phyloP scores from a whole-genome alignment of 768 basidiomycete genomes.

The Boletus pseudo-olivaceus region DNA sequence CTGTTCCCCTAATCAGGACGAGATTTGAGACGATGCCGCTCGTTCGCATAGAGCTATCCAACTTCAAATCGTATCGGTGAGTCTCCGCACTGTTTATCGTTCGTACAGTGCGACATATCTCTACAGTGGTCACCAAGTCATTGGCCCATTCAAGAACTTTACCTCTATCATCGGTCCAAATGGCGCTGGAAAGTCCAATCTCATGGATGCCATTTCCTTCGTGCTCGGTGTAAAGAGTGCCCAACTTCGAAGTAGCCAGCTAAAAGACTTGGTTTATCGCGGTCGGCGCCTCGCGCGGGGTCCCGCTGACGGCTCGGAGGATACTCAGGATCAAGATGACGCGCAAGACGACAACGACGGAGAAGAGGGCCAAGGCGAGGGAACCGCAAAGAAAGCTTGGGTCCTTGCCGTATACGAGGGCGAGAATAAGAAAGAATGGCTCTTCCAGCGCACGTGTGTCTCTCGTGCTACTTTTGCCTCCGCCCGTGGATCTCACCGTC shows the following conservation, averaged over 20 bases:
- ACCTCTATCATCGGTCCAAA: slow-evolving; percentile 97
- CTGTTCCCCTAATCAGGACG: slow-evolving; percentile 20
- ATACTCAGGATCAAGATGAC: slow-evolving; percentile 41
- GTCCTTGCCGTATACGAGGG: slow-evolving; percentile 91
- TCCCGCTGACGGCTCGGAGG: slow-evolving; percentile 41
- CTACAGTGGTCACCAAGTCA: slow-evolving; percentile 70
- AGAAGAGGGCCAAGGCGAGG: slow-evolving; percentile 60
- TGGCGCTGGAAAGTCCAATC: slow-evolving; percentile 97
- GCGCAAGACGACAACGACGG: slow-evolving; percentile 49
- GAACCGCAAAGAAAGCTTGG: slow-evolving; percentile 91
- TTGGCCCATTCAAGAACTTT: slow-evolving; percentile 90
- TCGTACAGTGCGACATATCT: slow-evolving; percentile 4
- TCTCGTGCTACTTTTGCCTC: neutral
- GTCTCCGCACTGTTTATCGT: slow-evolving; percentile 6
- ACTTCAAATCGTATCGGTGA: slow-evolving; percentile 95
- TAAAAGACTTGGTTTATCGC: slow-evolving; percentile 95
- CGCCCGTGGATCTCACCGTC: neutral
- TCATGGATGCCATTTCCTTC: slow-evolving; percentile 99
- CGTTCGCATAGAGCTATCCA: slow-evolving; percentile 81
- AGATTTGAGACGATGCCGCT: slow-evolving; percentile 58
- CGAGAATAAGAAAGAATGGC: slow-evolving; percentile 74
- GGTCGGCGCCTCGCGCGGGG: slow-evolving; percentile 67
- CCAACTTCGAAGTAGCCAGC: slow-evolving; percentile 86
- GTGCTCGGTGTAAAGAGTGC: slow-evolving; percentile 95
- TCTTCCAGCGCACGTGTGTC: slow-evolving; percentile 87